Percentiles rank a stretch among this genome's conserved stretches.
Evolutionary conservation across 345 rosid genomes (phyloP).

Genomic region (Gossypium longicalyx): DNA sequence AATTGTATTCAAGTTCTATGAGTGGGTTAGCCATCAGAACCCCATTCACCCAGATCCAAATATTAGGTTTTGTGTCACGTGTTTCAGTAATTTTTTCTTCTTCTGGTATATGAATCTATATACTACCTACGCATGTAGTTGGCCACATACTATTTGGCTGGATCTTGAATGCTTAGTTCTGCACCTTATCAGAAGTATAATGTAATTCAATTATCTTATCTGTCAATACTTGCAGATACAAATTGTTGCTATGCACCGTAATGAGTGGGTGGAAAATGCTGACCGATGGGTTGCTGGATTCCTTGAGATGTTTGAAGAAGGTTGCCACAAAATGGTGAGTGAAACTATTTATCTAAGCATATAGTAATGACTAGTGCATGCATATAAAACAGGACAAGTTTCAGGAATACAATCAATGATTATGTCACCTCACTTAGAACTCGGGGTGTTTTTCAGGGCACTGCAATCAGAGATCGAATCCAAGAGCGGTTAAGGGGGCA

Average conservation of each 20-base stretch:
- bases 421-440: background rate
- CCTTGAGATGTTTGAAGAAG: constrained; percentile 97
- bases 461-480: constrained; percentile 78
- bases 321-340: constrained; percentile 96
- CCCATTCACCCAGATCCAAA: background rate
- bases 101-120: background rate
- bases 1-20: background rate
- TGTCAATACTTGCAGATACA: constrained; percentile 44
- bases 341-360: background rate
- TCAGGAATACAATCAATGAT: background rate
- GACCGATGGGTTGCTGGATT: constrained; percentile 97
- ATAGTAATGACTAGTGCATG: background rate
- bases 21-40: background rate
- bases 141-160: background rate
- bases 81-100: background rate
- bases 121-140: background rate
- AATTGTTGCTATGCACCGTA: constrained; percentile 69
- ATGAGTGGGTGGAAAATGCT: constrained; percentile 98
- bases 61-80: background rate
- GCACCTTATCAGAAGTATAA: background rate
- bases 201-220: background rate
- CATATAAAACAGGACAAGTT: background rate
- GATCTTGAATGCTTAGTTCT: background rate
- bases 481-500: constrained; percentile 72
- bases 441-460: constrained; percentile 44